These are phyloP conservation scores for Corchorus olitorius DNA, from an alignment of 345 rosid genomes.

Conservation along the genomic window DNA sequence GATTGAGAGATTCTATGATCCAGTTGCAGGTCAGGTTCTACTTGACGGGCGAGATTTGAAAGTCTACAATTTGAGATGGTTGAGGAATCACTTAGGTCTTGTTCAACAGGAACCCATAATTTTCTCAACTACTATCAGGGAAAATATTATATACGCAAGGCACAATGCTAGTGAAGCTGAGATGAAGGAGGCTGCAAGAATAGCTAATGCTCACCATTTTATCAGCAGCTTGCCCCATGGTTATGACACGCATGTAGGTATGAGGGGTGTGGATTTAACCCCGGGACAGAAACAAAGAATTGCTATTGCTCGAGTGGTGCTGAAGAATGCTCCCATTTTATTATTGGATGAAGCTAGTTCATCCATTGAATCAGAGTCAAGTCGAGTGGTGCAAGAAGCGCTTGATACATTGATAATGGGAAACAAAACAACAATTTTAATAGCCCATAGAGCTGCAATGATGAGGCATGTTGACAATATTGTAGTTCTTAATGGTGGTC, in stretches of 20 bases:
- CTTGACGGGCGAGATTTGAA: conserved; percentile 92
- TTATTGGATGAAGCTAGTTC: conserved; percentile 96
- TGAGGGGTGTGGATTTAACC: conserved; percentile 98
- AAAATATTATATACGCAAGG: conserved; percentile 95
- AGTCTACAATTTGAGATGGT: conserved; percentile 88
- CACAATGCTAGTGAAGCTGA: conserved; percentile 98
- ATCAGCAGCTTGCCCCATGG: conserved; percentile 98
- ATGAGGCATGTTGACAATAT: conserved; percentile 97
- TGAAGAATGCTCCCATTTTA: conserved; percentile 95
- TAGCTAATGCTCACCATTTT: conserved; percentile 98
- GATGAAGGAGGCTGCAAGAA: conserved; percentile 98
- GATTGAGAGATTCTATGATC: conserved; percentile 95
- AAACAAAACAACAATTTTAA: conserved; percentile 91
- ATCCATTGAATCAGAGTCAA: conserved; percentile 93
- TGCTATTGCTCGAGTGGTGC: conserved; percentile 89
- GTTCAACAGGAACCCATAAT: conserved; percentile 98
- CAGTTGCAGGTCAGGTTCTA: conserved; percentile 95
- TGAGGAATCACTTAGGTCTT: conserved; percentile 93
- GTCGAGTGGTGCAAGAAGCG: conserved; percentile 96
- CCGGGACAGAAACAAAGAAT: conserved; percentile 99
- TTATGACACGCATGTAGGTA: conserved; percentile 95
- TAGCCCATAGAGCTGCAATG: conserved; percentile 96
- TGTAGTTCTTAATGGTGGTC: conserved; percentile 97
- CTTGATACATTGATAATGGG: conserved; percentile 95
- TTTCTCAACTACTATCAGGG: conserved; percentile 93